Percentiles rank a stretch among this genome's conserved stretches.
These are phyloP conservation scores for Entomortierella beljakovae DNA, from an alignment of 192 early-diverging fungal genomes.

Conservation along the genomic window DNA sequence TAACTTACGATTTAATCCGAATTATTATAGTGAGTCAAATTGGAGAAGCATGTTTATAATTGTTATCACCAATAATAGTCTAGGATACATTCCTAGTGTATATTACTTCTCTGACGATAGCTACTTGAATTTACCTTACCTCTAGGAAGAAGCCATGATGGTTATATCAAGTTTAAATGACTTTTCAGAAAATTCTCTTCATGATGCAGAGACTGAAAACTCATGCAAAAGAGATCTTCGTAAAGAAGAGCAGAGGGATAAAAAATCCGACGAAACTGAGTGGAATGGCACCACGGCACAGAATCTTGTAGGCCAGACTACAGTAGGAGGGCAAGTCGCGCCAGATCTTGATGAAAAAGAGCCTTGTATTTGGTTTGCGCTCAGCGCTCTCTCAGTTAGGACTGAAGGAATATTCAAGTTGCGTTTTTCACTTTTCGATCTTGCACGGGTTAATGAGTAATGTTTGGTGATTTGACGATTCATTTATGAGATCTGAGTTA, in stretches of 20 bases:
- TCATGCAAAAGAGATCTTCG: neutral
- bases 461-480: neutral
- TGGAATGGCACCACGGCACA: slow-evolving; percentile 19
- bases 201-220: neutral
- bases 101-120: no score
- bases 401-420: slow-evolving; percentile 76
- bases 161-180: no score
- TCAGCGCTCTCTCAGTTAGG: slow-evolving; percentile 75
- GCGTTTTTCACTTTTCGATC: slow-evolving; percentile 72
- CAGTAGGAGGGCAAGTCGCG: slow-evolving; percentile 31
- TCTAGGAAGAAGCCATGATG: no score
- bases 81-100: no score
- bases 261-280: neutral
- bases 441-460: slow-evolving; percentile 61
- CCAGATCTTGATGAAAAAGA: slow-evolving; percentile 68
- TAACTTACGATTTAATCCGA: no score
- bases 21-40: no score
- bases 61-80: no score
- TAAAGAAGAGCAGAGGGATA: neutral
- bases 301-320: slow-evolving; percentile 39
- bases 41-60: no score
- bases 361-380: slow-evolving; percentile 73
- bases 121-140: no score
- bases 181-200: no score
- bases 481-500: neutral